Evolutionary conservation across 2,329 filamentous ascomycete genomes (phyloP).

Genomic region (Xenoacremonium recifei): DNA sequence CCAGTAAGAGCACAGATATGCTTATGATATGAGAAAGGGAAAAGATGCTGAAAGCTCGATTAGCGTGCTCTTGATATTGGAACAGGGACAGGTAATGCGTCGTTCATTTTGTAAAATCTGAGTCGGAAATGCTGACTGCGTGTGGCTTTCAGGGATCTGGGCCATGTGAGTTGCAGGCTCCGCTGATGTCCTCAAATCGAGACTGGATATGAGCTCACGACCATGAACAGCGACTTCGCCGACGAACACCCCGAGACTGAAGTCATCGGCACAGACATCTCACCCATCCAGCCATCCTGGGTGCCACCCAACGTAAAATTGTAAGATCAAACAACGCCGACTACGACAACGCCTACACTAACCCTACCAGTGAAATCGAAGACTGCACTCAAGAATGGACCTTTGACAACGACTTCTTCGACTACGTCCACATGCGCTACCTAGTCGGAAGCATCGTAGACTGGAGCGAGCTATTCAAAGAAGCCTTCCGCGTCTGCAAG

Average conservation of each 20-base stretch:
- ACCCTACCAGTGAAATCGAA: conserved; percentile 28
- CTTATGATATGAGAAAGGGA: too few species aligned
- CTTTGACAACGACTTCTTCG: conserved; percentile 39
- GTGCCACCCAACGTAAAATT: conserved; percentile 47
- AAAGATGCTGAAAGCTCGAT: too few species aligned
- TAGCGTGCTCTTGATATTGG: too few species aligned
- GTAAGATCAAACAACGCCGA: too few species aligned
- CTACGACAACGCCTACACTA: too few species aligned
- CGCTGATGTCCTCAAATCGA: too few species aligned
- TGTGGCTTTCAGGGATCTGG: conserved; percentile 40
- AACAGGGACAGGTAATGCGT: too few species aligned
- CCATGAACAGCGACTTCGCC: conserved; percentile 44
- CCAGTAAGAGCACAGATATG: too few species aligned
- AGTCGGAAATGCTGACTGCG: too few species aligned
- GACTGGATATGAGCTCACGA: too few species aligned
- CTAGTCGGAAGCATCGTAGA: conserved; percentile 56
- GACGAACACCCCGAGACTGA: conserved; percentile 43
- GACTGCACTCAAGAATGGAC: conserved; percentile 31
- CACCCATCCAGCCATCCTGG: conserved; percentile 56
- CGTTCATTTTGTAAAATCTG: too few species aligned
- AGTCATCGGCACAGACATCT: conserved; percentile 54
- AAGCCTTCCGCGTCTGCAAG: too few species aligned
- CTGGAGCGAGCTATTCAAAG: conserved; percentile 51
- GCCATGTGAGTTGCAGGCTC: conserved; percentile 37
- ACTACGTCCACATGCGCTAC: conserved; percentile 60